Conservation (phyloP, 129 eudicot species). For the Helichrysum umbraculigerum region DNA sequence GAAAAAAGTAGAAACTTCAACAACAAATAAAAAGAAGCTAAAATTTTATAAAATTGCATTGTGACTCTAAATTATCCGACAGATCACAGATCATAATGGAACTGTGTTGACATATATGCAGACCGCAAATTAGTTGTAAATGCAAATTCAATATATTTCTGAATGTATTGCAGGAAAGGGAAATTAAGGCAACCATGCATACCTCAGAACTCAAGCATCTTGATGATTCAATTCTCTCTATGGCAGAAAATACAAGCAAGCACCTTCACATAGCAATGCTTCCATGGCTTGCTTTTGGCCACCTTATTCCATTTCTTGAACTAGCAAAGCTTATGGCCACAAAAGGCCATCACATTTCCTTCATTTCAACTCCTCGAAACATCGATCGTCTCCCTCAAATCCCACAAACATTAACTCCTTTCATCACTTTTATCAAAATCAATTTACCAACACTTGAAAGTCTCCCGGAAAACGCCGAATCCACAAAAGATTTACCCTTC, state of each 20-base stretch:
- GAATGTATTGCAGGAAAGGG: too few relatives aligned
- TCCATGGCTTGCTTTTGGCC: slow-evolving; percentile 38
- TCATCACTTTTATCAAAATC: slow-evolving; percentile 26
- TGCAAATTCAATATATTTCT: too few relatives aligned
- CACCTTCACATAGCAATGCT: slow-evolving; percentile 30
- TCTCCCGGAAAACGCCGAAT: slow-evolving; percentile 37
- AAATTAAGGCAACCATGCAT: too few relatives aligned
- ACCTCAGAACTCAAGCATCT: too few relatives aligned
- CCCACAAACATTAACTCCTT: slow-evolving; percentile 19
- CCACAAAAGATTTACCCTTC: slow-evolving; percentile 33
- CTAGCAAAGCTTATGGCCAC: slow-evolving; percentile 30
- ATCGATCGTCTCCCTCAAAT: slow-evolving; percentile 34
- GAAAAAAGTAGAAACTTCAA: too few relatives aligned
- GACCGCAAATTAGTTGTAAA: too few relatives aligned
- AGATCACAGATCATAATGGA: too few relatives aligned
- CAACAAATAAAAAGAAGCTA: too few relatives aligned
- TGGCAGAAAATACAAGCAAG: not conserved
- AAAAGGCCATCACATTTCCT: slow-evolving; percentile 33
- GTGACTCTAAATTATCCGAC: too few relatives aligned
- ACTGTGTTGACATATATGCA: too few relatives aligned
- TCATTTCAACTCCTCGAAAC: slow-evolving; percentile 29
- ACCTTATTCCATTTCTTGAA: slow-evolving; percentile 25
- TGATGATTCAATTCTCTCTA: not conserved
- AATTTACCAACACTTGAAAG: slow-evolving; percentile 15
- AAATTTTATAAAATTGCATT: too few relatives aligned